Percentiles rank a stretch among this genome's conserved stretches.
Evolutionary conservation across 768 basidiomycete species (phyloP).

Genomic region (Clathrus columnatus): DNA sequence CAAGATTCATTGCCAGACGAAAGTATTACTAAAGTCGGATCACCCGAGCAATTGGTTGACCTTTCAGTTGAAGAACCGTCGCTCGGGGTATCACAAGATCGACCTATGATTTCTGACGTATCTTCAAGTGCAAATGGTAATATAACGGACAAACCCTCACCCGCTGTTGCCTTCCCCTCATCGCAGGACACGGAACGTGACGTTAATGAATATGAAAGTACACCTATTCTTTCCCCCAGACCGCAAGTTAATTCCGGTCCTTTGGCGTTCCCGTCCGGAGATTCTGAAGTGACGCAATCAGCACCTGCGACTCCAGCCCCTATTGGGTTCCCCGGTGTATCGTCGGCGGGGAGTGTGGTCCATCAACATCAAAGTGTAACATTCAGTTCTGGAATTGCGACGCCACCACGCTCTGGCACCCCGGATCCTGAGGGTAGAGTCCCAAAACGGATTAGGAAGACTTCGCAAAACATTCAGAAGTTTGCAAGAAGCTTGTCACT

Average conservation of each 20-base stretch:
- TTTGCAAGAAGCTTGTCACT: slow-evolving; percentile 68
- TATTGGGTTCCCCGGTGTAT: slow-evolving; percentile 29
- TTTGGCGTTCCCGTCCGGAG: slow-evolving; percentile 26
- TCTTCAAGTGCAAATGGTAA: background rate
- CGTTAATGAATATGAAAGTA: slow-evolving; percentile 16
- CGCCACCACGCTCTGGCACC: slow-evolving; percentile 54
- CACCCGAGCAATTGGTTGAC: background rate
- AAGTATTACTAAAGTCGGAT: background rate
- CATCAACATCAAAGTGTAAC: slow-evolving; percentile 46
- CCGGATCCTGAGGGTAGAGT: slow-evolving; percentile 62
- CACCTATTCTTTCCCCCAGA: slow-evolving; percentile 22
- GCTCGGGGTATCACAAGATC: no score
- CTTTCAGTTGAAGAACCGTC: no score
- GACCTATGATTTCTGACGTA: background rate
- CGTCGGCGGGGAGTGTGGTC: slow-evolving; percentile 24
- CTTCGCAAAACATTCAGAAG: slow-evolving; percentile 81
- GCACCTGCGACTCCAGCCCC: slow-evolving; percentile 12
- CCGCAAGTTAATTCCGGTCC: slow-evolving; percentile 17
- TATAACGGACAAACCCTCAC: background rate
- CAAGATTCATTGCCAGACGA: background rate
- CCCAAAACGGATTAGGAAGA: slow-evolving; percentile 72
- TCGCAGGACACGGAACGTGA: slow-evolving; percentile 13
- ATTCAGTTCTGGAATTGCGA: slow-evolving; percentile 46
- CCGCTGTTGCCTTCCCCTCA: slow-evolving; percentile 14
- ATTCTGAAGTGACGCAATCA: slow-evolving; percentile 7